Conservation (phyloP, 2,329 filamentous ascomycete species). For the Xylogone sp. region DNA sequence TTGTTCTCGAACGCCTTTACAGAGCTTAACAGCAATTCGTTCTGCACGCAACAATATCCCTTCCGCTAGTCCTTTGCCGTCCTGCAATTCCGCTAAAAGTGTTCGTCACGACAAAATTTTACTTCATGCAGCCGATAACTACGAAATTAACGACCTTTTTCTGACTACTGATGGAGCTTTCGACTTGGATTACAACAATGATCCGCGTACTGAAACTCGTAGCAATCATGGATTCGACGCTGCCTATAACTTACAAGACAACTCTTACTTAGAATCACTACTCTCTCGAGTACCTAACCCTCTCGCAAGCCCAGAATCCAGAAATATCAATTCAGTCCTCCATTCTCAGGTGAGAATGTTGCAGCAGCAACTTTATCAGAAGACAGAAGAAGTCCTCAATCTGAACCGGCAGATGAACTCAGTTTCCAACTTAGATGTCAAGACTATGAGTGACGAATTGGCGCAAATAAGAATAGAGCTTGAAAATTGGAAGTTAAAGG, state of each 20-base stretch:
- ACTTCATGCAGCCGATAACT: neutral
- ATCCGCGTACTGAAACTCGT: neutral
- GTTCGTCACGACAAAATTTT: neutral
- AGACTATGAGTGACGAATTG: slow-evolving; percentile 45
- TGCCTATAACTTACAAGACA: neutral
- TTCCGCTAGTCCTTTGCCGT: neutral
- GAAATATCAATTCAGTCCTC: slow-evolving; percentile 30
- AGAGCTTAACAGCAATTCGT: neutral
- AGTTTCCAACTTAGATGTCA: slow-evolving; percentile 38
- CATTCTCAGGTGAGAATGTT: slow-evolving; percentile 47
- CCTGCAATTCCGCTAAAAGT: neutral
- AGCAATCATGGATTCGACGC: neutral
- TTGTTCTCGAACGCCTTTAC: neutral
- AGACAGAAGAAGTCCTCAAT: slow-evolving; percentile 42
- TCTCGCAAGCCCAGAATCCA: neutral
- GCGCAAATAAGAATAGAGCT: slow-evolving; percentile 38
- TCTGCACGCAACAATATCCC: neutral
- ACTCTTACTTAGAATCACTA: neutral
- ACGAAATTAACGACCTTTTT: neutral
- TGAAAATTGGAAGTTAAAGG: slow-evolving; percentile 49
- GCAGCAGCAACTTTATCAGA: slow-evolving; percentile 41
- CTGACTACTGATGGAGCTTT: neutral
- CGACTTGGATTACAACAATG: neutral
- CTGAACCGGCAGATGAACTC: slow-evolving; percentile 44
- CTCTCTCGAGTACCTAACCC: slow-evolving; percentile 3